phyloP scores from a whole-genome alignment of 2,329 filamentous ascomycete species.

The Tolypocladium capitatum region DNA sequence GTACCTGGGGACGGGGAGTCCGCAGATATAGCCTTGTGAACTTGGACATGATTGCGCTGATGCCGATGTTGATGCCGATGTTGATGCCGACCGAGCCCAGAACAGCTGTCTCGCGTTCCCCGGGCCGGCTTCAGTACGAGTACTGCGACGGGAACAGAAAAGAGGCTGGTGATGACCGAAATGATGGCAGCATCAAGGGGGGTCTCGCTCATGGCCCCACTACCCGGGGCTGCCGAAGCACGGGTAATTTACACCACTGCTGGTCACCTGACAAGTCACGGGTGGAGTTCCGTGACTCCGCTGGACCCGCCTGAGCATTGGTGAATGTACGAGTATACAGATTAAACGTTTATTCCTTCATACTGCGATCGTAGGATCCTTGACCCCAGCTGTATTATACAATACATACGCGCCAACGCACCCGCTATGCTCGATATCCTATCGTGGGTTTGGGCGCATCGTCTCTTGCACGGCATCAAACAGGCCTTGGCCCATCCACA shows the following conservation, averaged over 20 bases:
- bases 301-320: neutral
- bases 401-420: constrained; percentile 17
- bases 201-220: neutral
- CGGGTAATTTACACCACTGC: neutral
- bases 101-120: neutral
- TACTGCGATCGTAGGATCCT: constrained; percentile 17
- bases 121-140: neutral
- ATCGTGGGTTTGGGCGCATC: neutral
- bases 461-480: neutral
- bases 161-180: neutral
- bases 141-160: neutral
- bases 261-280: neutral
- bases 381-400: constrained; percentile 21
- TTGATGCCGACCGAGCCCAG: neutral
- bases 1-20: constrained; percentile 27
- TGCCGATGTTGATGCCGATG: neutral
- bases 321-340: too few relatives aligned
- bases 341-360: too few relatives aligned
- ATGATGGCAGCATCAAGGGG: neutral
- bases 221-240: neutral
- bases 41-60: constrained; percentile 17
- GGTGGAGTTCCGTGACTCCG: neutral
- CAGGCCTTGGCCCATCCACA: neutral
- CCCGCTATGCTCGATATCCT: constrained; percentile 21
- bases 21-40: constrained; percentile 24